A percentile compares a stretch with the other conserved stretches of the same genome.
These are phyloP conservation scores for Lentinus tigrinus DNA, from an alignment of 768 basidiomycete species.

Conservation along the genomic window DNA sequence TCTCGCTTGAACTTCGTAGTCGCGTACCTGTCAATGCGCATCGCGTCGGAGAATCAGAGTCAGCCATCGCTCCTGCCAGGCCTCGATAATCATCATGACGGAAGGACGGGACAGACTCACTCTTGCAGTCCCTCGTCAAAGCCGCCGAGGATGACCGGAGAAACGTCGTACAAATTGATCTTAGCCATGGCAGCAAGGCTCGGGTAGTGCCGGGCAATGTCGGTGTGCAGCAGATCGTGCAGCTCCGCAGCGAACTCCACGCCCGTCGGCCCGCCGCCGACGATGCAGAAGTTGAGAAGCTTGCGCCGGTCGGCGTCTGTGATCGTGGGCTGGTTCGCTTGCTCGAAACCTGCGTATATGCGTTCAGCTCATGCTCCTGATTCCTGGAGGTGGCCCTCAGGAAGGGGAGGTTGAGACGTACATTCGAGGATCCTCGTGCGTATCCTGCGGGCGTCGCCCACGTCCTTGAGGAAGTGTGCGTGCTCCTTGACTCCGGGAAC, in stretches of 20 bases:
- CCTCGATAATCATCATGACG: background rate
- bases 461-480: slow-evolving; percentile 80
- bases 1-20: slow-evolving; percentile 71
- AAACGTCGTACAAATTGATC: slow-evolving; percentile 83
- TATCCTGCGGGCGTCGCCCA: slow-evolving; percentile 72
- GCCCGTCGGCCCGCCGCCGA: slow-evolving; percentile 80
- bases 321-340: slow-evolving; percentile 78
- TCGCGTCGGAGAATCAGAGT: background rate
- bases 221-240: slow-evolving; percentile 71
- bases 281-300: slow-evolving; percentile 83
- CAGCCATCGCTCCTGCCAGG: background rate
- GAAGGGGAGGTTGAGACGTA: slow-evolving; percentile 25
- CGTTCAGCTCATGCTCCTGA: background rate
- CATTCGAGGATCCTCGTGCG: slow-evolving; percentile 75
- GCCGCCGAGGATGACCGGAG: slow-evolving; percentile 67
- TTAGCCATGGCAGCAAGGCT: slow-evolving; percentile 58
- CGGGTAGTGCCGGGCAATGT: slow-evolving; percentile 63
- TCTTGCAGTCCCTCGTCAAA: slow-evolving; percentile 70
- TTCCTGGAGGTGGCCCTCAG: background rate
- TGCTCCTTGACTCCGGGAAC: slow-evolving; percentile 79
- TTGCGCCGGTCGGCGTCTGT: slow-evolving; percentile 73
- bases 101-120: slow-evolving; percentile 36
- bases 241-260: slow-evolving; percentile 85
- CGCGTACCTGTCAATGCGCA: slow-evolving; percentile 59
- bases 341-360: slow-evolving; percentile 60